Base-by-base conservation (phyloP, 192 early-diverging fungal species). In the Mortierella hygrophila region DNA sequence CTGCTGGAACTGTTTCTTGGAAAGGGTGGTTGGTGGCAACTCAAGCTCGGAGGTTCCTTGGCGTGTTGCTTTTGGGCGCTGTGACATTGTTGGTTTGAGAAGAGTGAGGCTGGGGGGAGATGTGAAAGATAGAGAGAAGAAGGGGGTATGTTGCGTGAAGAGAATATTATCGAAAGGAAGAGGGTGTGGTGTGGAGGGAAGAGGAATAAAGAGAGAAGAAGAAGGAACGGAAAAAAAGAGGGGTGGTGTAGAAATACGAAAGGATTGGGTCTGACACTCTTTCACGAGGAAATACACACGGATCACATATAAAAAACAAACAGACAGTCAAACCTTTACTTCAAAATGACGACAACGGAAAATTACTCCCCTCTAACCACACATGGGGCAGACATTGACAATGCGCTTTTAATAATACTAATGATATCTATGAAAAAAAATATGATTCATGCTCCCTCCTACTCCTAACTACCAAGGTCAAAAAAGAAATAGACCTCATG, bases 1-100 rank as follows among this genome's bases (percentile, higher is more conserved):
- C 84, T 86, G 84, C 72, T 81, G 84, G 35, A 86, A 86, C 76
- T 86, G 84, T 37, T 78, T 71, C 72, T 86, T 86, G 37, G 79
- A 81, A 29, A 86, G 55, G 4, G 84, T 86, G 35, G 84, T 78
- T 15, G 84, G 82, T 37, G 82, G 84, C 55, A 41, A 26, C 68
- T 86, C 84, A 11, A 86, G 60, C 63, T 86, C 84, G 69, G 84
- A 77, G 42, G 84, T 86, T 55, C 6, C 57, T 29, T 72, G 74
- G 4, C 84, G 76, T 46, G 69, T n/a, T n/a, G 75, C n/a, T 26
- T 80, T 86, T 77, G 84, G 84, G 57, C 84, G 79, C 40, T 86
- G 78, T 70, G 84, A 42, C 84, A 86, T 86, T 72, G 23, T 69
- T 23, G 44, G 20, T 60, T 68, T 5, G 26, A 20, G 15, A 68